Percentiles rank a stretch among this genome's conserved stretches.
Conservation (phyloP, 345 rosid genomes). For the Hibiscus tridactylites region DNA sequence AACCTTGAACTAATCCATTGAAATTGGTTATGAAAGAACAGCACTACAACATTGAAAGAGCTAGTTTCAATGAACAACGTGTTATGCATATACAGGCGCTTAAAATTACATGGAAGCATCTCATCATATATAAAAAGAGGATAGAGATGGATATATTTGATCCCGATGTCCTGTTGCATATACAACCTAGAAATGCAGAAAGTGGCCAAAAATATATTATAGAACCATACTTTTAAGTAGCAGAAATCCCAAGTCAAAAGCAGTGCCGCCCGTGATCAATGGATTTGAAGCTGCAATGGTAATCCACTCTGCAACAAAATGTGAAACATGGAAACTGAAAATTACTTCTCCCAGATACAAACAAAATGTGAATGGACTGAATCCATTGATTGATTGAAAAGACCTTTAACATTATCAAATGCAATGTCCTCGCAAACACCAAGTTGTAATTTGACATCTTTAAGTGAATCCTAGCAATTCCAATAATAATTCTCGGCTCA, state of each 20-base stretch:
- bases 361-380: background rate
- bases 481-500: background rate
- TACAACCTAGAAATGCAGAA: background rate
- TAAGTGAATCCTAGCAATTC: conserved; percentile 39
- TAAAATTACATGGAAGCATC: background rate
- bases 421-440: conserved; percentile 42
- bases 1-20: background rate
- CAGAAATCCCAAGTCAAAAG: conserved; percentile 49
- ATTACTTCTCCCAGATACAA: background rate
- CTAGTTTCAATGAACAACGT: too few species aligned
- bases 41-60: too few species aligned
- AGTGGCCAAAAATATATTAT: too few species aligned
- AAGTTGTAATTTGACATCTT: conserved; percentile 47
- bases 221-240: conserved; percentile 47
- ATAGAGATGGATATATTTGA: background rate
- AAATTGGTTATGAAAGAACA: background rate
- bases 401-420: conserved; percentile 66
- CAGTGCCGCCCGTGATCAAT: conserved; percentile 38
- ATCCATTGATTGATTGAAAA: background rate
- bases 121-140: background rate
- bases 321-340: background rate
- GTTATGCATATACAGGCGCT: background rate
- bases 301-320: conserved; percentile 48
- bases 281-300: conserved; percentile 59
- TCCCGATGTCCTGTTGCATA: background rate